Percentiles rank a stretch among this genome's conserved stretches.
These are phyloP conservation scores for Metrosideros polymorpha DNA, from an alignment of 441 rosid genomes.

Conservation along the genomic window DNA sequence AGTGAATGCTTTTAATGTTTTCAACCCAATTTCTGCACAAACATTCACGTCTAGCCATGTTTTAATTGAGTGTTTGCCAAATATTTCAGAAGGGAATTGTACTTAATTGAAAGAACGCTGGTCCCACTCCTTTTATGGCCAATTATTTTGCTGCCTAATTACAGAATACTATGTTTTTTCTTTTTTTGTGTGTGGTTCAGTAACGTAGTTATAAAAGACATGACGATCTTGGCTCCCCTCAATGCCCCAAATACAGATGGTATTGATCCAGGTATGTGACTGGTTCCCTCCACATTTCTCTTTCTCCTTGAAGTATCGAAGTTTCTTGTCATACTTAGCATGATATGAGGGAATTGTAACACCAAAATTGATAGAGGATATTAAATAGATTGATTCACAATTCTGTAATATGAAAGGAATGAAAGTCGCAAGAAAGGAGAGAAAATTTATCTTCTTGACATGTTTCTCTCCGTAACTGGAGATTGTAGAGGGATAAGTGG, in stretches of 20 bases:
- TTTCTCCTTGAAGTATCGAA: background rate
- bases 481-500: background rate
- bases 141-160: background rate
- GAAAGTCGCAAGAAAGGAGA: background rate
- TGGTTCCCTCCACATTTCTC: background rate
- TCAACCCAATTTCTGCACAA: background rate
- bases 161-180: background rate
- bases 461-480: background rate
- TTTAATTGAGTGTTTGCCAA: background rate
- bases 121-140: background rate
- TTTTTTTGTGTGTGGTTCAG: slow-evolving; percentile 24
- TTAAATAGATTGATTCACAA: background rate
- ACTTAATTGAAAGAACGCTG: background rate
- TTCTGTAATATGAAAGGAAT: background rate
- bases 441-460: background rate
- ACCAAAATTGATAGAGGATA: background rate
- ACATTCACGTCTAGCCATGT: background rate
- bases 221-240: slow-evolving; percentile 88
- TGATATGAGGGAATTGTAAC: background rate
- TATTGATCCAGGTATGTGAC: slow-evolving; percentile 70
- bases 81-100: background rate
- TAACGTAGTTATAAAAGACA: slow-evolving; percentile 65
- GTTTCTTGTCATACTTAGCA: background rate
- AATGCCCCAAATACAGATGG: slow-evolving; percentile 97
- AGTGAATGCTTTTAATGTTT: background rate